phyloP scores from a whole-genome alignment of 768 basidiomycete species.

The Naematelia encephala region DNA sequence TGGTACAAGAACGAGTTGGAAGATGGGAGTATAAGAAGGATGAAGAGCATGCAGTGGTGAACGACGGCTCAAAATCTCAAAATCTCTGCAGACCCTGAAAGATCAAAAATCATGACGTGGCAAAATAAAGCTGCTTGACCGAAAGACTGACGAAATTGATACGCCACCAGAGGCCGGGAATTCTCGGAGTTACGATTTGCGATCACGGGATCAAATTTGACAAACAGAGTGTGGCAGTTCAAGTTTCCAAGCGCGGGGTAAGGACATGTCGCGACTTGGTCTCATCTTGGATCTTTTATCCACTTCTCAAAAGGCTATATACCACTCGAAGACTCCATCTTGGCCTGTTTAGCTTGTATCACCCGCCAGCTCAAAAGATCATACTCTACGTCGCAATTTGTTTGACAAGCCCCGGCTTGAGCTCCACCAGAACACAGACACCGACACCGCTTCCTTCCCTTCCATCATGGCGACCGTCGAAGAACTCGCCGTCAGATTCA shows the following conservation, averaged over 20 bases:
- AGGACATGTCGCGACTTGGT: no score
- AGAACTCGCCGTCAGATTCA: constrained; percentile 45
- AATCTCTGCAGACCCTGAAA: not conserved
- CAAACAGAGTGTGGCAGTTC: not conserved
- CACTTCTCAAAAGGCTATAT: not conserved
- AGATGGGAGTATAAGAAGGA: constrained; percentile 1
- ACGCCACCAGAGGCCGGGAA: not conserved
- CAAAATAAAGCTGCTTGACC: no score
- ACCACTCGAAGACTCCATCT: not conserved
- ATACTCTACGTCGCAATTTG: no score
- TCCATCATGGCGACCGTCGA: constrained; percentile 36
- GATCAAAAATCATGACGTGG: not conserved
- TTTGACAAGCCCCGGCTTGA: no score
- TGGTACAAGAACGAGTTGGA: not conserved
- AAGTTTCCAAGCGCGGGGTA: no score
- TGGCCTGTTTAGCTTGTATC: not conserved
- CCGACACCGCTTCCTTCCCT: constrained; percentile 1
- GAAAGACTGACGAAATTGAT: no score
- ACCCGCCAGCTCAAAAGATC: no score
- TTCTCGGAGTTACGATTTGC: not conserved
- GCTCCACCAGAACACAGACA: not conserved
- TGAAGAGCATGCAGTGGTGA: constrained; percentile 1
- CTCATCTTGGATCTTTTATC: not conserved
- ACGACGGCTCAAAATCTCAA: constrained; percentile 8
- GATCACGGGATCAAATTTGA: not conserved